Evolutionary conservation across 2,329 filamentous ascomycete genomes (phyloP).

Genomic region (Plectosphaerella cucumerina): DNA sequence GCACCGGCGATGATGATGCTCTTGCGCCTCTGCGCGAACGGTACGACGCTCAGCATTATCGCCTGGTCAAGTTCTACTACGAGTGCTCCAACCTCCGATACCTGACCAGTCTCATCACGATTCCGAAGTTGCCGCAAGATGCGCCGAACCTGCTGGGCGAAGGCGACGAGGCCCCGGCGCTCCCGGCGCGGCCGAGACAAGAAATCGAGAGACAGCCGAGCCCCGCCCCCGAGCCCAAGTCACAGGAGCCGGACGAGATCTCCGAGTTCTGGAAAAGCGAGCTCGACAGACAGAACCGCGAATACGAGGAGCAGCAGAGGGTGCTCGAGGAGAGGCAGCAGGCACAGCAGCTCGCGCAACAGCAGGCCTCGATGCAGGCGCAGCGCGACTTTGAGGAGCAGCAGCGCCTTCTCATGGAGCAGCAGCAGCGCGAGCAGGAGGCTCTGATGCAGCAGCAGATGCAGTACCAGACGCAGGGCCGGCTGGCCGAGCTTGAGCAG

Average conservation of each 20-base stretch:
- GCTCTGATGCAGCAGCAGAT: constrained; percentile 84
- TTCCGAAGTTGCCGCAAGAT: constrained; percentile 92
- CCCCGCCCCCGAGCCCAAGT: constrained; percentile 62
- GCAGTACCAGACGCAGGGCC: constrained; percentile 89
- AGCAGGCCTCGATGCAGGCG: constrained; percentile 77
- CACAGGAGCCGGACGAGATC: constrained; percentile 87
- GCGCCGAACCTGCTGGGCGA: constrained; percentile 84
- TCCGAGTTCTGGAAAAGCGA: constrained; percentile 98
- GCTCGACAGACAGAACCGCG: constrained; percentile 83
- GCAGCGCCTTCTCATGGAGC: constrained; percentile 80
- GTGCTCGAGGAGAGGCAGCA: constrained; percentile 85
- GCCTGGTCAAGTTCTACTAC: constrained; percentile 96
- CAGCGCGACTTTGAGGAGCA: constrained; percentile 97
- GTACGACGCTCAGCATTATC: constrained; percentile 95
- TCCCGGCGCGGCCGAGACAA: constrained; percentile 77
- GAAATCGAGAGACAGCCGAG: constrained; percentile 66
- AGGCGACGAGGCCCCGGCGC: constrained; percentile 75
- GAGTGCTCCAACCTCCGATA: constrained; percentile 98
- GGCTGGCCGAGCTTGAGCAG: constrained; percentile 90
- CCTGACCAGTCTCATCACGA: constrained; percentile 90
- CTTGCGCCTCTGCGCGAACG: constrained; percentile 81
- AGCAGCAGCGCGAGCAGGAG: constrained; percentile 87
- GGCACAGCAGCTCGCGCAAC: constrained; percentile 73
- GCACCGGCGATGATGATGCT: constrained; percentile 89
- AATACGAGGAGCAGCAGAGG: constrained; percentile 91